Base-by-base conservation (phyloP, 208 protist species). In the Trypanosoma rangeli region DNA sequence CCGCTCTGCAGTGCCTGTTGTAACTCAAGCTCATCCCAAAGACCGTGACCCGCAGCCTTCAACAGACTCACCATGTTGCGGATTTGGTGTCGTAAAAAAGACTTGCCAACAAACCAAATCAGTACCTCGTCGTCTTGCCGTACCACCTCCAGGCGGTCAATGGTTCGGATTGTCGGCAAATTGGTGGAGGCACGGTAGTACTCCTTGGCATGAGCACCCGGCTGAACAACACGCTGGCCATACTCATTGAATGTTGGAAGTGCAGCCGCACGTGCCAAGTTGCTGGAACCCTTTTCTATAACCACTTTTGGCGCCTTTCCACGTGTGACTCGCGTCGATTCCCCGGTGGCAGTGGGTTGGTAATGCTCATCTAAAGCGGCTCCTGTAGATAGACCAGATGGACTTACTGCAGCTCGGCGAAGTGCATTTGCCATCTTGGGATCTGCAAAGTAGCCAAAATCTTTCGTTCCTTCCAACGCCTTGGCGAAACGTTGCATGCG, bases 61-160 rank as follows among this genome's bases (percentile, higher is more conserved):
- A 96, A 82, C 42, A 92, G 83, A 46, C 82, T 85, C 65, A 94
- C 91, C 85, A 94, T 93, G 68, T 93, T 87, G 20, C 91, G 88
- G 29, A 96, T 94, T 68, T 96, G 91, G 62, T 94, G 88, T 15
- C 91, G 82, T 39, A 96, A 72, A 54, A 96, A 96, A 10, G 86
- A 93, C 55, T 84, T 64, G 24, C 87, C 91, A 2, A 93, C 83
- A 71, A 92, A 94, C 89, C 92, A 96, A 22, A 96, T 77, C 0
- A 94, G 70, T 5, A 96, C 83, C 60, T 96, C 92, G 57, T 96
- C 92, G 16, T 94, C 92, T 60, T 96, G 92, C 22, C 92, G 86
- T 60, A 92, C 80, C 7, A 96, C 86, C 50, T 90, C 76, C 12
- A 96, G 78, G 29, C 78, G 78, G 53, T 96, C 92, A 56, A 96